Percentiles rank a stretch among this genome's conserved stretches.
Conservation (phyloP, 1,284 basidiomycete genomes). For the Sanghuangporus baumii region DNA sequence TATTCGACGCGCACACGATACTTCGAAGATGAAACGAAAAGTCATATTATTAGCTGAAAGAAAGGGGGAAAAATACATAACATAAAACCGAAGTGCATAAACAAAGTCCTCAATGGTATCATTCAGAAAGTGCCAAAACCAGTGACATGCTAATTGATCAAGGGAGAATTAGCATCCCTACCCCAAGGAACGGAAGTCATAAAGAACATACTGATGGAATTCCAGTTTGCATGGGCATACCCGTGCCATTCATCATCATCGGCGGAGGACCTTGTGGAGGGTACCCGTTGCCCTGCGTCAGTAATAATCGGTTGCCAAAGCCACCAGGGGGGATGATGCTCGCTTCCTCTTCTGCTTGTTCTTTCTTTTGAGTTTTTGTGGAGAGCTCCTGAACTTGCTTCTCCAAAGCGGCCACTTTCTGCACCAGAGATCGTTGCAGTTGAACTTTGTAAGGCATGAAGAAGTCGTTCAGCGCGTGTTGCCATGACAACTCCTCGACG, state of each 20-base stretch:
- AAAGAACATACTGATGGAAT: constrained; percentile 11
- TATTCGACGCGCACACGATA: neutral
- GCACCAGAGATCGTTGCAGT: constrained; percentile 64
- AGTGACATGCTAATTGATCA: constrained; percentile 16
- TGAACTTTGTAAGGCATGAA: constrained; percentile 95
- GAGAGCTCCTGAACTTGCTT: constrained; percentile 79
- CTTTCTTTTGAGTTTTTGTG: constrained; percentile 81
- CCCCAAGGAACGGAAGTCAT: neutral
- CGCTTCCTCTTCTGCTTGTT: constrained; percentile 75
- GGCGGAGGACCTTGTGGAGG: constrained; percentile 36
- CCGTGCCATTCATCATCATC: constrained; percentile 37
- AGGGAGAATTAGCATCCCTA: neutral
- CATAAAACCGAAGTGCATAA: constrained; percentile 8
- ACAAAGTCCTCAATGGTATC: constrained; percentile 13
- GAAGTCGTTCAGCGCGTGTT: constrained; percentile 92
- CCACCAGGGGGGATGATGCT: constrained; percentile 79
- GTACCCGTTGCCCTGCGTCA: constrained; percentile 67
- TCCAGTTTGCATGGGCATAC: constrained; percentile 35
- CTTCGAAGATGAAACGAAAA: neutral
- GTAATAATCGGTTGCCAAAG: constrained; percentile 51
- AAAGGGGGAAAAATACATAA: constrained; percentile 10
- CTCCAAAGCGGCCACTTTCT: constrained; percentile 66
- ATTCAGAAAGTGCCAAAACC: constrained; percentile 20
- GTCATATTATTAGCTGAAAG: constrained; percentile 12
- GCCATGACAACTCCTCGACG: constrained; percentile 94